Base-by-base conservation (phyloP, 371 early-diverging fungal genomes). In the Blakeslea trispora region DNA sequence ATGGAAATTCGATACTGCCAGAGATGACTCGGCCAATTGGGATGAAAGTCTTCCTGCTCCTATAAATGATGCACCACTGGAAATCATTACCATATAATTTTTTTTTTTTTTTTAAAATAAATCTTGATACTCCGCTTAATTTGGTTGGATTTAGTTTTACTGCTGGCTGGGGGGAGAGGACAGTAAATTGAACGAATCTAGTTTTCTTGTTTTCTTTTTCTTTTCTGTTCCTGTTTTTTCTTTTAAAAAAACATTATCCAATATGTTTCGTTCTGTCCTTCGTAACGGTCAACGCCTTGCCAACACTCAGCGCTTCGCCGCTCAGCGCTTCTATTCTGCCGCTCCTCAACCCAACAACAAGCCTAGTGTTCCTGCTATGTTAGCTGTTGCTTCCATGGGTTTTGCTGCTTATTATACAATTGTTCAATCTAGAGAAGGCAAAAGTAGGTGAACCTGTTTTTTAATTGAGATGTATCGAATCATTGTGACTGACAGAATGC, bases 301-400 rank as follows among this genome's bases (percentile, higher is more conserved):
- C 40, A 28, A 17, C 32, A n/a, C 40, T n/a, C 43, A 53, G 34
- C 45, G 48, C 40, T 5, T 28, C 5, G 31, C 5, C 18, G 19
- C 63, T 15, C 52, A 60, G 15, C 66, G 70, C 5, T 45, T 59
- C 3, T 69, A 69, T 18, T 55, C 66, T 7, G 53, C 56, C 37
- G 59, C 53, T 17, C 49, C 63, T 22, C 57, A 55, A 7, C 24
- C 49, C 3, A 31, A 44, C 23, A 60, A 60, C 24, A 44, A 57
- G 3, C 80, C 80, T 39, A 79, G 69, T 45, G 43, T 72, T 9
- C 63, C 77, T 45, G 81, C 81, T 54, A 71, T 81, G 67, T 53
- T 74, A 34, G 81, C 81, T 22, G 81, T 81, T 21, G 81, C 81
- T 3, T 75, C 78, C 7, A 71, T 81, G 72, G 81, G 76, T 51